Evolutionary conservation across 2,329 filamentous ascomycete species (phyloP).

Genomic region (Penicillium sp.): DNA sequence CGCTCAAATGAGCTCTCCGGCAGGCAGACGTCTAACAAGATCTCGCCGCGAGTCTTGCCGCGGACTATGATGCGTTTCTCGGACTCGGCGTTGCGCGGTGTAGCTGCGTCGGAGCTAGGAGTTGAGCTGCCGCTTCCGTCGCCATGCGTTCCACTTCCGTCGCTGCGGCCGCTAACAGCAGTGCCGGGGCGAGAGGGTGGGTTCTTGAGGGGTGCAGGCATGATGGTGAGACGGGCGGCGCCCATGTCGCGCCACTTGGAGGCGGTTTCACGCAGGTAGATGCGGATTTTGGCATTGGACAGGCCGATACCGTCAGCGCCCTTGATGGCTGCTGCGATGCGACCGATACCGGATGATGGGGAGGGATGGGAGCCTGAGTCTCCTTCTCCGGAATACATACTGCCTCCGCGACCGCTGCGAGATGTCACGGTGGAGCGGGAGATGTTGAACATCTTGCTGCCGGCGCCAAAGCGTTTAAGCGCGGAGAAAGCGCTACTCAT

Average conservation of each 20-base stretch:
- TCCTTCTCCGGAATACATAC: constrained; percentile 57
- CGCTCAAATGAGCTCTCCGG: constrained; percentile 80
- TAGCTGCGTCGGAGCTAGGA: constrained; percentile 29
- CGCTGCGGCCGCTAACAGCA: constrained; percentile 51
- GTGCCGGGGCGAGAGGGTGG: constrained; percentile 30
- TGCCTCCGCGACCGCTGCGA: constrained; percentile 50
- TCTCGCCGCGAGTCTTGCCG: constrained; percentile 61
- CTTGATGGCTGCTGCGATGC: constrained; percentile 45
- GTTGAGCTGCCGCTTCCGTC: constrained; percentile 23
- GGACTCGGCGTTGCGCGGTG: constrained; percentile 53
- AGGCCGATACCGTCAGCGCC: constrained; percentile 60
- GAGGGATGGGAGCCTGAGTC: constrained; percentile 46
- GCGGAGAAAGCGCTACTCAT: constrained; percentile 75
- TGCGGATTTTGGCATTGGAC: constrained; percentile 72
- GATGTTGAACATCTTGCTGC: constrained; percentile 75
- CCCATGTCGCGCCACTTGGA: constrained; percentile 91
- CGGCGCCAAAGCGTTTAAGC: constrained; percentile 68
- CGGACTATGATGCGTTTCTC: constrained; percentile 83
- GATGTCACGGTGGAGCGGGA: constrained; percentile 68
- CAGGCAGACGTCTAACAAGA: constrained; percentile 76
- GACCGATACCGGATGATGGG: constrained; percentile 56
- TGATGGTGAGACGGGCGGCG: constrained; percentile 75
- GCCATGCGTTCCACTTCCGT: constrained; percentile 22
- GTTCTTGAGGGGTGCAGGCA: constrained; percentile 50
- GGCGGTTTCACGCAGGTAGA: constrained; percentile 71